Evolutionary conservation across 1,284 basidiomycete genomes (phyloP).

Genomic region (Xanthoconium separans): DNA sequence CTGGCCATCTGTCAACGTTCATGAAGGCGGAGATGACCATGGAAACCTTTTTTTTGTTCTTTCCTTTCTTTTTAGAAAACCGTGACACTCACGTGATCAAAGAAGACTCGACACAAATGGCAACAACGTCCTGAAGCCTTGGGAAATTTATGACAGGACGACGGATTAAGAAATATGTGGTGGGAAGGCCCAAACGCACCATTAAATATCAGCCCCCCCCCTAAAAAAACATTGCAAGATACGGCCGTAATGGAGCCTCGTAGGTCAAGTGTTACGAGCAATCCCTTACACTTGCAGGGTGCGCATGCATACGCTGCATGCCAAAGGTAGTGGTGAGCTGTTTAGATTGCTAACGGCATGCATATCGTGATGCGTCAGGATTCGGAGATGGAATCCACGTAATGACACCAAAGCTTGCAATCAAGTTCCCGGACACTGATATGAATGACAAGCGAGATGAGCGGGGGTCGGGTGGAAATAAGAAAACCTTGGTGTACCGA

Average conservation of each 20-base stretch:
- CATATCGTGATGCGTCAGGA: conserved; percentile 8
- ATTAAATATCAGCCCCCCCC: conserved; percentile 11
- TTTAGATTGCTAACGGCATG: conserved; percentile 5
- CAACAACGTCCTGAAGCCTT: conserved; percentile 14
- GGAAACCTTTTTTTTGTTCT: conserved; percentile 4
- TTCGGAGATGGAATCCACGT: conserved; percentile 28
- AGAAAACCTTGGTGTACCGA: conserved; percentile 12
- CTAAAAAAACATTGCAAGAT: conserved; percentile 21
- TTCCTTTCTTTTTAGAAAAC: background rate
- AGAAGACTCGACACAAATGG: too few relatives aligned
- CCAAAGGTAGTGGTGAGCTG: background rate
- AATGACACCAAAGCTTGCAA: conserved; percentile 25
- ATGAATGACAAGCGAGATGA: conserved; percentile 1
- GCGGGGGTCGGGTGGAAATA: conserved; percentile 26
- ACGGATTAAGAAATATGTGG: conserved; percentile 8
- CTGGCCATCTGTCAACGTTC: conserved; percentile 5
- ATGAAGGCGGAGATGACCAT: conserved; percentile 29
- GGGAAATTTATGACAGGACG: conserved; percentile 12
- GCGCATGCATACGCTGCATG: conserved; percentile 16
- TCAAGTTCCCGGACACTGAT: conserved; percentile 19
- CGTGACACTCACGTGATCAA: conserved; percentile 31
- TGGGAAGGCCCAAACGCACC: conserved; percentile 3
- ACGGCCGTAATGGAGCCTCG: conserved; percentile 38
- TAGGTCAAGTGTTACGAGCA: conserved; percentile 45
- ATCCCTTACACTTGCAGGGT: conserved; percentile 45